Evolutionary conservation across 2,329 filamentous ascomycete genomes (phyloP), one percentile per base, ranked within the genome.

Genomic region (Leptographium procerum): DNA sequence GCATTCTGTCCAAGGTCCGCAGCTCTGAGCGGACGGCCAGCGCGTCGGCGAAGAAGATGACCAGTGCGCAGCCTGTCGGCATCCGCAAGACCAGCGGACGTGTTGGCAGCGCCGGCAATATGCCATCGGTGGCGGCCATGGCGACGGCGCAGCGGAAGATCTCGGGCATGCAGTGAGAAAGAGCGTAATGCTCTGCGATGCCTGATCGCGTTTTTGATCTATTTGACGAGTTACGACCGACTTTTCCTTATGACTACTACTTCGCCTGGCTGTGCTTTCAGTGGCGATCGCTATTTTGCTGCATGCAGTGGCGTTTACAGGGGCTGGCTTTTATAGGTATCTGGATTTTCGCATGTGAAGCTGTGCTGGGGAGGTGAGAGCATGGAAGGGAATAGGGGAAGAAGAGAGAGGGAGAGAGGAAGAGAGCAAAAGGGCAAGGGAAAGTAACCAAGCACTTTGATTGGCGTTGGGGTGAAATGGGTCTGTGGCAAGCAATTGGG

Each of bases 11-110:
- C 69, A 89, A 88, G 73, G 80, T 87, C 61, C 83, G 86, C 55
- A 72, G 76, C 5, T 60, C 61, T 9, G 69, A 69, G 56, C 64
- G 67, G 19, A 57, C 36, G 59, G 47, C n/a, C 55, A 36, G 63
- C 47, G 47, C 48, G 22, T 57, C 57, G 9, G 78, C 81, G 64
- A 81, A 80, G 68, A 75, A 80, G 34, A 75, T 75, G 40, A 75
- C 71, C 26, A 81, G 77, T 54, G 71, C 79, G 24, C 75, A 78
- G 59, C 72, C 74, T 33, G 72, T 71, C 9, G 83, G 76, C 52
- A 77, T 86, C 52, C 79, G 84, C 61, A 87, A 87, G 75, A 84
- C 81, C 5, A 86, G 83, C 65, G 84, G 84, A 43, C 78, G 84
- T 48, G 74, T 87, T 16, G 84, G 82, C 55, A 86, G 83, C 67